Base-by-base conservation (phyloP, 768 basidiomycete genomes). In the Hysterangium stoloniferum region DNA sequence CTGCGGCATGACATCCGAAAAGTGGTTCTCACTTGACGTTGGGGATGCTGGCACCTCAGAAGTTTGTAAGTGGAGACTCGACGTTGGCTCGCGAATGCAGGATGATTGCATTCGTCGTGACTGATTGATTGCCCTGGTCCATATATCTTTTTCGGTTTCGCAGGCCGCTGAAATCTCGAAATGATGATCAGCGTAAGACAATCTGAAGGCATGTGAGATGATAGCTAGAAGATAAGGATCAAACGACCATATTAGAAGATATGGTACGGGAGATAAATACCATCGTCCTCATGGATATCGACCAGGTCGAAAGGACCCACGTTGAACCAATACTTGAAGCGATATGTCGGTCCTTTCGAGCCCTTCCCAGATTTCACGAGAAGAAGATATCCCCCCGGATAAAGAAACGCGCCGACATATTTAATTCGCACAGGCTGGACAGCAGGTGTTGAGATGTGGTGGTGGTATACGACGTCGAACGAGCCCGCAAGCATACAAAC, bases 361-460 rank as follows among this genome's bases (percentile, higher is more conserved):
- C 78, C 74, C 67, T 89, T 92, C 57, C 76, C 71, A 34, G 93
- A 84, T 68, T 95, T 97, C 56, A 81, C 89, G 38, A 99, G 69
- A 19, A 96, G 74, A 33, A 97, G 66, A 62, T 91, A 97, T 9
- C 87, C 91, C 9, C 86, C 82, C 31, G 75, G 68, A 59, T 93
- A 99, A 37, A 99, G 69, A 65, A 99, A 95, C 15, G 85, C 86
- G 27, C 88, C 93, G 22, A 90, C 74, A 64, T 96, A 97, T 66
- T 88, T 90, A 54, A 86, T 84, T 62, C 76, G 80, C 58, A 86
- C 72, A 28, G 75, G 78, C 44, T 36, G 29, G 22, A 28, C 25
- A 5, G 68, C 57, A 1, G 76, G 67, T 31, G 73, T 71, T 38
- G 67, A 57, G n/a, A 70, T 65, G 37, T 74, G 74, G 54, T 81